Base-by-base conservation (phyloP, 345 rosid genomes). In the Raphanus raphanistrum region DNA sequence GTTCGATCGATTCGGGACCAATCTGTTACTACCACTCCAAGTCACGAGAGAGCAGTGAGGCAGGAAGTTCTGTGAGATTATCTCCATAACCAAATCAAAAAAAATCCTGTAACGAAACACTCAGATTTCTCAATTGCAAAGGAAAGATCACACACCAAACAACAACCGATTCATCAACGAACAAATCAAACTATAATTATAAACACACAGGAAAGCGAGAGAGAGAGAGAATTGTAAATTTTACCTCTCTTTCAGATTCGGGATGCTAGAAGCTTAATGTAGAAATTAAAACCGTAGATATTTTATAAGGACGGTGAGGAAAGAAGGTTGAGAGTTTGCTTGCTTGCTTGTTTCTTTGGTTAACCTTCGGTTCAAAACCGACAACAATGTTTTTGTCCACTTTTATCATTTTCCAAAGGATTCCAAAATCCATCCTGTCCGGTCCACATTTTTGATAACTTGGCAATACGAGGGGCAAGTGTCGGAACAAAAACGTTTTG, bases 61-160 rank as follows among this genome's bases (percentile, higher is more conserved):
- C 8, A 85, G 79, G 9, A 82, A 75, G 72, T 74, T 85, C 12
- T 77, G 76, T 25, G 92, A 77, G 75, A 90, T 77, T 79, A 87
- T 80, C 82, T 89, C 92, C 97, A 92, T 94, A 9, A 70, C 84
- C 72, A 75, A 6, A 15, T 6, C 5, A 0, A n/a, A 0, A 15
- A 66, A 7, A 31, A 26, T 15, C 45, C 95, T 88, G 86, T 66
- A 72, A 38, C 41, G 41, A 35, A 8, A 7, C 41, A 21, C 21
- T 21, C 21, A 21, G 21, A 21, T 21, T 21, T 21, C 21, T 21
- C 21, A 21, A 21, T 21, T 21, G 1, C 21, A 21, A 21, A 21
- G 21, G 21, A 21, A 21, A 21, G 1, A 21, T 21, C 21, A 21
- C 21, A 21, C 21, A 21, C 1, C 21, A 21, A 21, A 32, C 35